These are phyloP conservation scores for Albugo candida DNA, from an alignment of 352 stramenopile species.

Conservation along the genomic window DNA sequence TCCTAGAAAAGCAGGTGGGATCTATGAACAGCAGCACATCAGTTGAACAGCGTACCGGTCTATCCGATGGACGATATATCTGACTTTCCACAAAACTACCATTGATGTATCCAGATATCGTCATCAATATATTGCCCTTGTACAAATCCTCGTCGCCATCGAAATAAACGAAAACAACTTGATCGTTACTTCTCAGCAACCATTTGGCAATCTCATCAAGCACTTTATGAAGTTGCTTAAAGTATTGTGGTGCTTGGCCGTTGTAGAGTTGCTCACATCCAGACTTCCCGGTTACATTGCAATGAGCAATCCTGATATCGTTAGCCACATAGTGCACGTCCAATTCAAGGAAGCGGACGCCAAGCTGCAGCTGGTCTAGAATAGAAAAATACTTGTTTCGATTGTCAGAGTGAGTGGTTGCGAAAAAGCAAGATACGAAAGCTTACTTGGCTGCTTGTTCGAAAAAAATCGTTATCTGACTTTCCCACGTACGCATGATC, in stretches of 20 bases:
- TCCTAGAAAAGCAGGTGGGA: too few relatives aligned
- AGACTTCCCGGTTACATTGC: too few relatives aligned
- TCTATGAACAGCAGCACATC: too few relatives aligned
- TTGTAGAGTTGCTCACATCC: too few relatives aligned
- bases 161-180: constrained; percentile 73
- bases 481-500: background rate
- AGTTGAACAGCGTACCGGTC: constrained; percentile 5
- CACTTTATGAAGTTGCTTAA: constrained; percentile 13
- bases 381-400: constrained; percentile 29
- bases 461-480: background rate
- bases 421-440: background rate
- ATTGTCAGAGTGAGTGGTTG: background rate
- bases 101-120: constrained; percentile 46
- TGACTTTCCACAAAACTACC: constrained; percentile 29
- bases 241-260: constrained; percentile 23
- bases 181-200: constrained; percentile 29
- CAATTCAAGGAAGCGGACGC: constrained; percentile 55
- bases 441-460: too few relatives aligned
- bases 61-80: constrained; percentile 41
- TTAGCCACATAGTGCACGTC: constrained; percentile 65
- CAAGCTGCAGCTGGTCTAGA: constrained; percentile 60
- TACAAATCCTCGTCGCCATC: constrained; percentile 65
- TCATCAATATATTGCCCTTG: constrained; percentile 41
- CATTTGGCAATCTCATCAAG: constrained; percentile 28
- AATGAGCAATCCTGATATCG: constrained; percentile 45